Evolutionary conservation across 352 stramenopile species (phyloP), one percentile per base, ranked within the genome.

Genomic region (Globisporangium lucens): DNA sequence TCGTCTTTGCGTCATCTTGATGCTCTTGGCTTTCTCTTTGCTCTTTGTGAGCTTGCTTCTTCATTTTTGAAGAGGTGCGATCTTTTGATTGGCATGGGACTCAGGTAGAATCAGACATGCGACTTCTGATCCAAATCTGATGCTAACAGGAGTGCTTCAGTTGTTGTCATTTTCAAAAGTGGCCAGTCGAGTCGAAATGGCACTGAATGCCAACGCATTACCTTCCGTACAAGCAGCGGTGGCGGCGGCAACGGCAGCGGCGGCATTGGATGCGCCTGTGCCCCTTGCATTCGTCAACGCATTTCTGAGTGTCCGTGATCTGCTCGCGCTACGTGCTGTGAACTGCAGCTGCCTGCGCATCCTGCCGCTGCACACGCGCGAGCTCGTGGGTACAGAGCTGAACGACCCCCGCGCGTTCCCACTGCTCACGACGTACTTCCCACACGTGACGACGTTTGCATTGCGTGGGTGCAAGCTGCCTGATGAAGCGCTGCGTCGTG

Each of bases 351-450:
- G 59, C 30, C 30, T 30, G 6, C 27, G 51, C 5, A 49, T 62
- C 13, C 58, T 70, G 22, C 47, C 51, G 17, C 57, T 29, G n/a
- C 55, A 64, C 63, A 63, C 56, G n/a, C 63, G 46, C 56, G 17
- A 22, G 43, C 63, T 69, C 33, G 63, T 56, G 53, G 63, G 52
- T 61, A 12, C 46, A 49, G 59, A 66, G 9, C 17, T 58, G 10
- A 22, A n/a, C 9, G 41, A 65, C 20, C 13, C 30, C 8, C 51
- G 56, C 24, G 65, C 53, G 9, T 56, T 70, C 33, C 10, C 35
- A 33, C 15, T 70, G 29, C 57, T 61, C 33, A 41, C 65, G 17
- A 22, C n/a, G 27, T 70, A 59, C 27, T 70, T 70, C 65, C 65
- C 57, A 6, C 57, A 27, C 51, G 57, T 70, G 17, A 22, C 17